Percentiles rank a stretch among this genome's conserved stretches.
These are phyloP conservation scores for Myriosclerotinia curreyana DNA, from an alignment of 2,329 filamentous ascomycete genomes.

Conservation along the genomic window DNA sequence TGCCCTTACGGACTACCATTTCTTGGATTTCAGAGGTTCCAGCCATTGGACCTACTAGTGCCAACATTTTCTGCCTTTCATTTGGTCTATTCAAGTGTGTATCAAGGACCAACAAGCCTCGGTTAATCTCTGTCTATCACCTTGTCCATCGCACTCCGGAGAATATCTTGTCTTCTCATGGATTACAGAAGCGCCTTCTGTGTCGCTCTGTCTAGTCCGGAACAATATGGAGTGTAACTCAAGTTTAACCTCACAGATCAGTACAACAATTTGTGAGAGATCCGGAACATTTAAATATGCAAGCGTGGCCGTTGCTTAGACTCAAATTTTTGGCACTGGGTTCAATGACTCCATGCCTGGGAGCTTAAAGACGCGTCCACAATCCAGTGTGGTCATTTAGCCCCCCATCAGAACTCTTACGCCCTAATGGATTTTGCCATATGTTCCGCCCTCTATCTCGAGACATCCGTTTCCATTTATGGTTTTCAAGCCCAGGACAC, in stretches of 20 bases:
- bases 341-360: not conserved
- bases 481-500: not conserved
- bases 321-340: not conserved
- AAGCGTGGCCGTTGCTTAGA: not conserved
- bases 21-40: slow-evolving; percentile 1
- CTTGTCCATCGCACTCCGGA: not conserved
- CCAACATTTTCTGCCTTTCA: not conserved
- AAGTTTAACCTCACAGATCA: not conserved
- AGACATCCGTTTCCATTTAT: not conserved
- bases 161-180: not conserved
- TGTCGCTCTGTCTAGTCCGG: not conserved
- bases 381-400: not conserved
- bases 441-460: not conserved
- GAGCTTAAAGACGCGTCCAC: not conserved
- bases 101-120: slow-evolving; percentile 8
- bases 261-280: not conserved
- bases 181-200: not conserved
- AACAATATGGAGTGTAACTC: not conserved
- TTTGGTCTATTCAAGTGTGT: slow-evolving; percentile 17
- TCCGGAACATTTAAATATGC: not conserved
- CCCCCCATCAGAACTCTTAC: too few relatives aligned
- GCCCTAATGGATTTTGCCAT: not conserved
- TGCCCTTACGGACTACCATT: slow-evolving; percentile 11
- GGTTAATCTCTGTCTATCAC: not conserved
- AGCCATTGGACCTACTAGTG: slow-evolving; percentile 8